Conservation (phyloP, 257 asterid genomes). For the Solanum chiquidenum region DNA sequence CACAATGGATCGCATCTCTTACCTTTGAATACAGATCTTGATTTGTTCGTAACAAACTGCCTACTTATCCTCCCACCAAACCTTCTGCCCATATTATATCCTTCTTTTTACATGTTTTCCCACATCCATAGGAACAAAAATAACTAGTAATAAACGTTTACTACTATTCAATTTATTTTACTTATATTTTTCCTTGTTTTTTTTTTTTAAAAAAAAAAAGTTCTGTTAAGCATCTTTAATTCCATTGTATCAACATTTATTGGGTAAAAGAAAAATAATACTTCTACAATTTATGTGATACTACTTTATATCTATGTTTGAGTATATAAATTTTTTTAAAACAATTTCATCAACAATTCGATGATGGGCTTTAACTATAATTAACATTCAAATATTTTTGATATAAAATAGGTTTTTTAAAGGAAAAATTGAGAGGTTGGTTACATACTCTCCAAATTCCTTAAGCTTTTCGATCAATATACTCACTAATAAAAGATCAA, state of each 20-base stretch:
- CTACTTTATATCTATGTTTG: neutral
- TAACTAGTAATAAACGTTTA: neutral
- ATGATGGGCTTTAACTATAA: neutral
- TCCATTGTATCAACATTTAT: neutral
- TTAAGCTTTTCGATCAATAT: neutral
- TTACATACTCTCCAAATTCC: neutral
- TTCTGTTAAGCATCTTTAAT: neutral
- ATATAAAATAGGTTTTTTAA: too few species aligned
- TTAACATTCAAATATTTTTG: neutral
- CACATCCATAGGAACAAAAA: neutral
- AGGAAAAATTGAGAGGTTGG: neutral
- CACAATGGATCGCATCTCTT: neutral
- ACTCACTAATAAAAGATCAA: neutral
- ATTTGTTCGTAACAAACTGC: neutral
- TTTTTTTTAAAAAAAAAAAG: neutral
- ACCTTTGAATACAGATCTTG: neutral
- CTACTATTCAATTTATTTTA: neutral
- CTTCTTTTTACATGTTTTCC: neutral
- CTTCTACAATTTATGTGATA: neutral
- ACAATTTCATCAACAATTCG: neutral
- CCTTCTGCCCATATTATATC: neutral
- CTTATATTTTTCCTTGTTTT: neutral
- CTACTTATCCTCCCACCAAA: neutral
- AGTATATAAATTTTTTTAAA: neutral
- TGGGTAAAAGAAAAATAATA: neutral